Conservation (phyloP, 257 asterid species). For the Solanum tarijense region DNA sequence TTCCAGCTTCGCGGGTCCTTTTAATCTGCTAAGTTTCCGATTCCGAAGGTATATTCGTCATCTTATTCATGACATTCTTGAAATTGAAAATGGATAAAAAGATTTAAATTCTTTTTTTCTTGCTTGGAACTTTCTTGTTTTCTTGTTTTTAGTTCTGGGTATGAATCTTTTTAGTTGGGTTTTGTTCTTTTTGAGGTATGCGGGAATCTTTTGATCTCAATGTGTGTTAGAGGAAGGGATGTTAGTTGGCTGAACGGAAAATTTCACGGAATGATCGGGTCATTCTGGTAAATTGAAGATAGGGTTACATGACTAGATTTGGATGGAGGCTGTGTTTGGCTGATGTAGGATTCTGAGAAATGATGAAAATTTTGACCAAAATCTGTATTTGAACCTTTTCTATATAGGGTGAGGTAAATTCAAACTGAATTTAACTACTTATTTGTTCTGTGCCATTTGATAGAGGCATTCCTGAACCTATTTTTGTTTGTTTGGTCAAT, state of each 20-base stretch:
- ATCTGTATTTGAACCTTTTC: not conserved
- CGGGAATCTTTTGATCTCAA: not conserved
- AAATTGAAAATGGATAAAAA: not conserved
- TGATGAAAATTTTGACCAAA: not conserved
- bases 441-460: not conserved
- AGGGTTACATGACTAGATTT: not conserved
- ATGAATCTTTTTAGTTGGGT: not conserved
- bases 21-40: not conserved
- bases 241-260: not conserved
- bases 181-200: not conserved
- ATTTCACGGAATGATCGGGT: not conserved
- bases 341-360: not conserved
- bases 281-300: not conserved
- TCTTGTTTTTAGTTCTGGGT: not conserved
- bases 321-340: not conserved
- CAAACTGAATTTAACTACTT: not conserved
- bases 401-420: not conserved
- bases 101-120: not conserved
- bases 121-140: not conserved
- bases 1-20: not conserved
- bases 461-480: not conserved
- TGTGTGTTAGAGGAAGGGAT: not conserved
- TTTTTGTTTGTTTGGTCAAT: not conserved
- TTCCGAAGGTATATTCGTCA: conserved; percentile 5
- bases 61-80: not conserved